These are phyloP conservation scores for Talaromyces sp. DNA, from an alignment of 2,329 filamentous ascomycete genomes.

Conservation along the genomic window DNA sequence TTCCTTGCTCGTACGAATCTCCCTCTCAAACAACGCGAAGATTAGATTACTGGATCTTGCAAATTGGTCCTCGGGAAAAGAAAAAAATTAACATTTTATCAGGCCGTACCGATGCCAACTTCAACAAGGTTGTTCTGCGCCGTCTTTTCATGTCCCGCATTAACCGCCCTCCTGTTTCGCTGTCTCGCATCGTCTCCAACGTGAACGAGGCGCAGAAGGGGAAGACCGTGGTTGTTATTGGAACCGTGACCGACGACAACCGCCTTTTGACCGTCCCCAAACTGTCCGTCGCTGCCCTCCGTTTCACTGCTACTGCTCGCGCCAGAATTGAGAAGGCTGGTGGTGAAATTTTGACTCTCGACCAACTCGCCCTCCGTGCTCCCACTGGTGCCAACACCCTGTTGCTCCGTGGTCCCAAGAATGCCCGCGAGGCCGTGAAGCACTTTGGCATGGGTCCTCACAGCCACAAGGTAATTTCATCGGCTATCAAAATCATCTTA, in stretches of 20 bases:
- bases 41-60: neutral
- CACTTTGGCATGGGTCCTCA: slow-evolving; percentile 99
- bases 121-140: slow-evolving; percentile 98
- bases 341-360: slow-evolving; percentile 90
- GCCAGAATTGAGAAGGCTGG: slow-evolving; percentile 90
- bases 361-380: slow-evolving; percentile 91
- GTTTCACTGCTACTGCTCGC: slow-evolving; percentile 93
- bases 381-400: slow-evolving; percentile 97
- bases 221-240: slow-evolving; percentile 90
- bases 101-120: slow-evolving; percentile 93
- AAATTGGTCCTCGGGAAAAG: neutral
- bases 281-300: slow-evolving; percentile 85
- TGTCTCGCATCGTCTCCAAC: slow-evolving; percentile 76
- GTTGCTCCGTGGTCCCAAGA: slow-evolving; percentile 96
- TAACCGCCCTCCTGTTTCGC: slow-evolving; percentile 91
- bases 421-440: slow-evolving; percentile 94
- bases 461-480: slow-evolving; percentile 78
- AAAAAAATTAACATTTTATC: slow-evolving; percentile 9
- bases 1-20: slow-evolving; percentile 74
- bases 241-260: slow-evolving; percentile 97
- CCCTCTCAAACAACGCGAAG: neutral
- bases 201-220: slow-evolving; percentile 52
- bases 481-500: neutral
- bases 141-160: slow-evolving; percentile 98
- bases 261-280: slow-evolving; percentile 86